Evolutionary conservation across 2,329 filamentous ascomycete genomes (phyloP), one percentile per base, ranked within the genome.

Genomic region (Sphaerulina musiva): DNA sequence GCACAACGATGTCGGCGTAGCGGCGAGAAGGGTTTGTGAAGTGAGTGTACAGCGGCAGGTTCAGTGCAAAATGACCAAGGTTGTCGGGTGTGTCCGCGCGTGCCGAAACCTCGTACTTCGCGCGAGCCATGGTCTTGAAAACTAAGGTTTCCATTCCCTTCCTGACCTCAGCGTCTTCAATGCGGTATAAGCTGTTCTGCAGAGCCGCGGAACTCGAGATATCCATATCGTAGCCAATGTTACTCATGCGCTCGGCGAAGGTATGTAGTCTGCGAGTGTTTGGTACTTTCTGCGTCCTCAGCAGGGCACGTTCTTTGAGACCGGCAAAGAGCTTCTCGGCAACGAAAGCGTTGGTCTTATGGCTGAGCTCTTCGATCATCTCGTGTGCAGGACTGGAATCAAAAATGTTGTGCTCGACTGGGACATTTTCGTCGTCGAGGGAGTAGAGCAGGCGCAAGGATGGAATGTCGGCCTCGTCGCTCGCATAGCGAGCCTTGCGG

Each of bases 111-210:
- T 84, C 95, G 76, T 98, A 98, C 73, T 96, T 97, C 68, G 91
- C 93, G 58, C 92, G 87, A 66, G 88, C 86, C 90, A 97, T 95
- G 38, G 90, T 85, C 78, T 98, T 98, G 71, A 95, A 80, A 34
- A 97, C 78, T 31, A 97, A 77, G 2, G 92, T 96, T 78, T 98
- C 93, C 88, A 98, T 95, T 59, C 93, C 93, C 82, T 95, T 95
- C 66, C 93, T 87, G 59, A 96, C 78, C 62, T 95, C 89, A 36
- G 82, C 74, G 70, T 98, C 90, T 45, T 95, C 85, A 41, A 98
- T 84, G 72, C 89, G 88, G 81, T 96, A 97, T 46, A 98, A 77
- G 70, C 92, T 95, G 76, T 90, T 95, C 73, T 97, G 93, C 40
- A 98, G 78, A 48, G 86, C 84, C 49, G 91, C 91, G 67, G 92